Evolutionary conservation across 345 rosid genomes (phyloP), one percentile per base, ranked within the genome.

Genomic region (Eutrema heterophyllum): DNA sequence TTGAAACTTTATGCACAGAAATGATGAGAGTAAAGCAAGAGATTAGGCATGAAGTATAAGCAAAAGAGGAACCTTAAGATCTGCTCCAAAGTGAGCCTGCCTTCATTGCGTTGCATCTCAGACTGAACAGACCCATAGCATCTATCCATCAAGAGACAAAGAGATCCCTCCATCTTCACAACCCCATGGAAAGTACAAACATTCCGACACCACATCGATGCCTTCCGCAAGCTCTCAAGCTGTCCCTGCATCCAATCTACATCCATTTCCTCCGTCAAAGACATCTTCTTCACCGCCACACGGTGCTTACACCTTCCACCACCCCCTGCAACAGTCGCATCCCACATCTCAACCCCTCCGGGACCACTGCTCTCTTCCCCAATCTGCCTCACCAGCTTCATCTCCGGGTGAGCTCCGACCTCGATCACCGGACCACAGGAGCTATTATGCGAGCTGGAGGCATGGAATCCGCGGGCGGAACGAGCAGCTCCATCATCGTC

Each of bases 41-140:
- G 43, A 24, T 2, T 36, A 30, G 3, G 43, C 43, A 39, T 12
- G 50, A 21, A 46, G 8, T 7, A 30, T 1, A 51, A 29, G 61
- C 27, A 29, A 8, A 52, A 55, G 41, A 61, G 7, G n/a, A 80
- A 92, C 99, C 98, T 92, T 68, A 95, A 72, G 74, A 95, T 89
- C 84, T 95, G 99, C 83, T 92, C 98, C 78, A 95, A 82, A 76
- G 97, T 92, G 65, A 95, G 92, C 71, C 99, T 83, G 61, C 99
- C 99, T 81, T 88, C 95, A 66, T 90, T 92, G 18, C 85, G 85
- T 83, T 81, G 83, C 98, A 95, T 92, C 75, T 86, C 98, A 2
- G 93, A 88, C 74, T 86, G 87, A 59, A 95, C 93, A 59, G 99
- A 95, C 6, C 99, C 99, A 56, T 35, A 77, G 27, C 96, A 95